Evolutionary conservation across 805 yeast genomes (phyloP).

Genomic region (Metschnikowia koreensis): DNA sequence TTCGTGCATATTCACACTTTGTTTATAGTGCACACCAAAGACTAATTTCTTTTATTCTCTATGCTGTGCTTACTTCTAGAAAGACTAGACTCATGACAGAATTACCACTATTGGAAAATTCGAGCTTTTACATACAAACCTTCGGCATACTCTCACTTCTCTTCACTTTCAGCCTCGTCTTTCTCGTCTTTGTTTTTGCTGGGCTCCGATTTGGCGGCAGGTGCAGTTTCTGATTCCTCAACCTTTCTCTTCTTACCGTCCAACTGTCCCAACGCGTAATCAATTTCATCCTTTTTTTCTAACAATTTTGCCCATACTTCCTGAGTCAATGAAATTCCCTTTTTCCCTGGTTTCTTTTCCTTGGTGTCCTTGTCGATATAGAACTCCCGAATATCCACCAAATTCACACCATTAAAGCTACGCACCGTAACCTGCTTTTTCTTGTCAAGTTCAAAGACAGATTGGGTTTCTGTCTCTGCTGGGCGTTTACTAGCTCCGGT

Average conservation of each 20-base stretch:
- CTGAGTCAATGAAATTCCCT: constrained; percentile 62
- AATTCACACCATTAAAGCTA: constrained; percentile 59
- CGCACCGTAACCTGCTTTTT: constrained; percentile 71
- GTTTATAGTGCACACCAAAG: too few species aligned
- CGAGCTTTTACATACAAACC: too few species aligned
- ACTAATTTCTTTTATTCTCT: too few species aligned
- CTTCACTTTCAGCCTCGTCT: background rate
- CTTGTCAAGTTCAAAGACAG: constrained; percentile 23
- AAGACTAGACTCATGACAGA: too few species aligned
- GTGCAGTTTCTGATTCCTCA: background rate
- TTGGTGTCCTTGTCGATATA: constrained; percentile 56
- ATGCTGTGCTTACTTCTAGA: too few species aligned
- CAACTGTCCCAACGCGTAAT: constrained; percentile 47
- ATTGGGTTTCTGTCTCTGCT: constrained; percentile 11
- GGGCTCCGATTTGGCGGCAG: background rate
- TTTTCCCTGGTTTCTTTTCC: constrained; percentile 76
- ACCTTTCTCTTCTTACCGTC: constrained; percentile 21
- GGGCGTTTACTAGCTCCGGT: constrained; percentile 2
- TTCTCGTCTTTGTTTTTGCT: background rate
- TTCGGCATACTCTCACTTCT: background rate
- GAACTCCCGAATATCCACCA: constrained; percentile 84
- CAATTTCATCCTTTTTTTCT: constrained; percentile 45
- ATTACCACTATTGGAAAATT: too few species aligned
- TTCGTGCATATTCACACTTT: too few species aligned
- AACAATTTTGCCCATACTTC: constrained; percentile 53